Conservation (phyloP, 768 basidiomycete genomes). For the Pisolithus microcarpus region DNA sequence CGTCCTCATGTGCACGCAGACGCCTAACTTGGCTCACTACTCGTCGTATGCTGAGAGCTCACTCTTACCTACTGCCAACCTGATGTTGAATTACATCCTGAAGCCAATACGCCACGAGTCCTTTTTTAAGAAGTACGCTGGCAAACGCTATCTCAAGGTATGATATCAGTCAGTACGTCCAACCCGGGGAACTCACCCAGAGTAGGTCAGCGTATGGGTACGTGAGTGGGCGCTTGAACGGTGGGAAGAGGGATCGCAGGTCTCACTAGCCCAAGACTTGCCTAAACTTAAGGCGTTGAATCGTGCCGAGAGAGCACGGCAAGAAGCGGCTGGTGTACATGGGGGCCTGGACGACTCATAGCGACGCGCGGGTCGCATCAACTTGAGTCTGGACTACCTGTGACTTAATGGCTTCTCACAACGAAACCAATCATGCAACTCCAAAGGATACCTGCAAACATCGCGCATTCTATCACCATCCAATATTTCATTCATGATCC, state of each 20-base stretch:
- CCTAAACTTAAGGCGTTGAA: constrained; percentile 52
- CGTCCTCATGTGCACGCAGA: constrained; percentile 37
- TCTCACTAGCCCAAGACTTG: constrained; percentile 55
- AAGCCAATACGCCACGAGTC: constrained; percentile 65
- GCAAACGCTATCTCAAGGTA: constrained; percentile 80
- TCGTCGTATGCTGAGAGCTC: constrained; percentile 77
- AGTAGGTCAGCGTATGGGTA: constrained; percentile 74
- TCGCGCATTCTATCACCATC: constrained; percentile 6
- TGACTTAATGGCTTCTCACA: background rate
- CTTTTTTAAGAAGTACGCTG: constrained; percentile 85
- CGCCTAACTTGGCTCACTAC: constrained; percentile 80
- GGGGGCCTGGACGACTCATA: background rate
- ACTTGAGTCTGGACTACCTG: background rate
- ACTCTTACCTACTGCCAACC: constrained; percentile 70
- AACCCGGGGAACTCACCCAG: background rate
- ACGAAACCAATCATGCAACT: constrained; percentile 5
- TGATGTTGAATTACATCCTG: constrained; percentile 85
- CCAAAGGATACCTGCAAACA: constrained; percentile 6
- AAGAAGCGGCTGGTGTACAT: constrained; percentile 12
- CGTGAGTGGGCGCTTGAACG: constrained; percentile 77
- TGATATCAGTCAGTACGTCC: constrained; percentile 6
- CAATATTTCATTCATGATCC: constrained; percentile 1
- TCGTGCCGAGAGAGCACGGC: constrained; percentile 27
- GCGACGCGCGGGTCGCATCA: background rate
- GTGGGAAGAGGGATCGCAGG: constrained; percentile 58